Base-by-base conservation (phyloP, 345 rosid genomes). In the Corymbia maculata region DNA sequence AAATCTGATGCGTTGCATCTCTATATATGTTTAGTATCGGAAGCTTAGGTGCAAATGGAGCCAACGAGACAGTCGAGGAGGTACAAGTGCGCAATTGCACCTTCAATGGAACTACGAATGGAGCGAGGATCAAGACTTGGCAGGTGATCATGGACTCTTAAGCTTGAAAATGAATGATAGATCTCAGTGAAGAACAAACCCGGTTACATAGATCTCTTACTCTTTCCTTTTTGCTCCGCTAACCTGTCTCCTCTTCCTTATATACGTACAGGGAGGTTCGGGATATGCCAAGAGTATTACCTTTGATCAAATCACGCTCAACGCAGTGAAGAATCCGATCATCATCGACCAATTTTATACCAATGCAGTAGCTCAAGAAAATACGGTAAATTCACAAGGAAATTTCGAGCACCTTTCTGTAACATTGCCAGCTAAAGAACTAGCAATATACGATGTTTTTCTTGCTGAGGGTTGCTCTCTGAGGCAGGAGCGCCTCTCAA, bases 71-170 rank as follows among this genome's bases (percentile, higher is more conserved):
- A 3, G 97, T 91, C 45, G 92, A 94, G 51, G 90, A 89, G 5
- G 89, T 95, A 45, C 89, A 66, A 44, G 93, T 93, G 24, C 88
- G n/a, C 51, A 24, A 91, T 45, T 91, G 94, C 70, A 93, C 85
- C 42, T 95, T 94, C 89, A 85, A 85, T 30, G 79, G 87, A 44
- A 90, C 95, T 0, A 44, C 49, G 52, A 91, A 93, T 85, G 96
- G 96, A 68, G 96, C 94, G 12, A 93, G 96, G 90, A 93, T 95
- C 88, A 95, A 95, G 89, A 94, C 96, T 47, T 80, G 89, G 88
- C 93, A 89, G 93, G 97, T 94, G 84, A 53, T 61, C 84, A 42
- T 19, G 49, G 88, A 26, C 12, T 85, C 28, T 24, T 17, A 21
- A 16, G 86, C 36, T 85, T 53, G 4, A 22, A 30, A 49, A 36